Conservation (phyloP, 2,329 filamentous ascomycete genomes). For the Colletotrichum sp. region DNA sequence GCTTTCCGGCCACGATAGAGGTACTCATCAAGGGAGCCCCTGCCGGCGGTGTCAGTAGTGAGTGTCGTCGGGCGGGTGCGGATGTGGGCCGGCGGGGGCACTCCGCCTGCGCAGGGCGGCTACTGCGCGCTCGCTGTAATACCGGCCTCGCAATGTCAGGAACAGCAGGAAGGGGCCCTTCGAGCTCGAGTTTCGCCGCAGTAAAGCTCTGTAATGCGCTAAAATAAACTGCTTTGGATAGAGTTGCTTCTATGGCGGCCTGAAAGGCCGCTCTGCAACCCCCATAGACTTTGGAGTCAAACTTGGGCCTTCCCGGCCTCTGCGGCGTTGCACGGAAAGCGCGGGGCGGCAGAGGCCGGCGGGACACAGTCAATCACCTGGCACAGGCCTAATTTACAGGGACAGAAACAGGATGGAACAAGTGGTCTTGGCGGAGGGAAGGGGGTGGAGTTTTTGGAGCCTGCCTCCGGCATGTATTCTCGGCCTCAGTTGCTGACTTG, state of each 20-base stretch:
- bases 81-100: not conserved
- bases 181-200: not conserved
- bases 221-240: not conserved
- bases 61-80: not conserved
- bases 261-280: not conserved
- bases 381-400: not conserved
- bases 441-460: not conserved
- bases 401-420: not conserved
- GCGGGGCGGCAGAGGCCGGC: not conserved
- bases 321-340: not conserved
- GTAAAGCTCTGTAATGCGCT: not conserved
- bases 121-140: not conserved
- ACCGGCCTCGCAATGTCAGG: not conserved
- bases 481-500: not conserved
- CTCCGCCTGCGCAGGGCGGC: not conserved
- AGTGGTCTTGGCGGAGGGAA: not conserved
- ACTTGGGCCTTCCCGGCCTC: not conserved
- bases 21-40: not conserved
- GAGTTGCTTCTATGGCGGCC: not conserved
- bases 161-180: not conserved
- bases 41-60: not conserved
- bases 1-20: accelerated
- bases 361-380: not conserved
- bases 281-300: not conserved
- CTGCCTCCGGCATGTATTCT: not conserved